Conservation (phyloP, 805 yeast genomes). For the Cyberlindnera sargentensis region DNA sequence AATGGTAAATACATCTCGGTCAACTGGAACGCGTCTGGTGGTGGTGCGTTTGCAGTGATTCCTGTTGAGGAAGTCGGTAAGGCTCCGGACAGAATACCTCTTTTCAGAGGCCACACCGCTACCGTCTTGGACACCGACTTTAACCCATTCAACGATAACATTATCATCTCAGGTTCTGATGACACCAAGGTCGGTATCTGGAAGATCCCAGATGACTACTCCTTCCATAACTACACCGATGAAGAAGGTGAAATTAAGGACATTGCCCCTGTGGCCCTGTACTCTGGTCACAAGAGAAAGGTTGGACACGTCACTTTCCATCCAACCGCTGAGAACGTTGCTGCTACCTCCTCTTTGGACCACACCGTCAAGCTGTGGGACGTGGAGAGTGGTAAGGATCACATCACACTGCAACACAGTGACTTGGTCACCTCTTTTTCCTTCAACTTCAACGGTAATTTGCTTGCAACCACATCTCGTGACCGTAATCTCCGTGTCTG, state of each 20-base stretch:
- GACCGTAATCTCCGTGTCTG: constrained; percentile 88
- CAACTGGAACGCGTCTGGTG: constrained; percentile 93
- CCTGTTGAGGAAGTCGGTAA: constrained; percentile 85
- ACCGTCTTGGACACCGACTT: constrained; percentile 93
- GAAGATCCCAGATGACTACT: constrained; percentile 79
- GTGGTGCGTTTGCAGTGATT: constrained; percentile 94
- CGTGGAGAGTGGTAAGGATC: constrained; percentile 63
- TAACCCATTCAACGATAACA: constrained; percentile 78
- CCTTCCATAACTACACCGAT: constrained; percentile 54
- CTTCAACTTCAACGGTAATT: constrained; percentile 84
- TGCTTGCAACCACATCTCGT: constrained; percentile 82
- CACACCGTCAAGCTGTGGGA: constrained; percentile 91
- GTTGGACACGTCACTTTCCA: constrained; percentile 90
- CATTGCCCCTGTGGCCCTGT: constrained; percentile 59
- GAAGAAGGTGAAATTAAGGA: constrained; percentile 56
- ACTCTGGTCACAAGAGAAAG: constrained; percentile 85
- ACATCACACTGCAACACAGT: constrained; percentile 71
- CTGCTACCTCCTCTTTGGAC: constrained; percentile 89
- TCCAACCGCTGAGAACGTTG: constrained; percentile 79
- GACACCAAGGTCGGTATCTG: constrained; percentile 79
- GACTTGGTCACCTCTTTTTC: constrained; percentile 91
- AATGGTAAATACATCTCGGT: constrained; percentile 83
- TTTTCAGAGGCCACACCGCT: constrained; percentile 94
- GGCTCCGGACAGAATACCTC: constrained; percentile 86
- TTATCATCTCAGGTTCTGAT: constrained; percentile 74